These are phyloP conservation scores for Tubosaeta brunneosetosa DNA, from an alignment of 768 basidiomycete species.

Conservation along the genomic window DNA sequence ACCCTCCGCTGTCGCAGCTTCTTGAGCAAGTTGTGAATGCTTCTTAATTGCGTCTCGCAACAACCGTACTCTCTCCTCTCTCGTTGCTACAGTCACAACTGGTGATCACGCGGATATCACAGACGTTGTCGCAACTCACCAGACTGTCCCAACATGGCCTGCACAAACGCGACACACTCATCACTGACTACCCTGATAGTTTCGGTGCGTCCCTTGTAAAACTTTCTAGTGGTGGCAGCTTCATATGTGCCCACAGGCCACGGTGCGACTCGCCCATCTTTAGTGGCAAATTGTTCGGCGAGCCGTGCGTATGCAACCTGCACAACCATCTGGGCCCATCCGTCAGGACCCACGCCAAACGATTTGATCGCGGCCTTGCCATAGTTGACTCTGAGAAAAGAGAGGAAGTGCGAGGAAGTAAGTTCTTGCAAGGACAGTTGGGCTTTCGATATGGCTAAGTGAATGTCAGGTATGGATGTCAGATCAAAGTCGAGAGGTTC, in stretches of 20 bases:
- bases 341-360: constrained; percentile 88
- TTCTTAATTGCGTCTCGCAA: constrained; percentile 59
- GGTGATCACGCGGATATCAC: not conserved
- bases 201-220: constrained; percentile 88
- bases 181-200: constrained; percentile 80
- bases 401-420: constrained; percentile 57
- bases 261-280: constrained; percentile 25
- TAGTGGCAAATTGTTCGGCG: constrained; percentile 31
- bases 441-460: constrained; percentile 51
- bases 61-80: constrained; percentile 44
- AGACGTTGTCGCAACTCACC: constrained; percentile 19
- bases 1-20: constrained; percentile 64
- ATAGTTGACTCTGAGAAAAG: constrained; percentile 63
- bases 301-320: constrained; percentile 85
- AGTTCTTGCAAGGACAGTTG: constrained; percentile 53
- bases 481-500: constrained; percentile 62
- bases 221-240: constrained; percentile 85
- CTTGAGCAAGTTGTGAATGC: constrained; percentile 63
- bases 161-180: constrained; percentile 75
- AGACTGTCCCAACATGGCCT: constrained; percentile 58
- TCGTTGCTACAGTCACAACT: constrained; percentile 12
- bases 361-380: constrained; percentile 85
- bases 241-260: constrained; percentile 85
- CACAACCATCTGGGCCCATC: constrained; percentile 90
- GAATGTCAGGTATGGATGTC: constrained; percentile 32